These are phyloP conservation scores for Strombidium stylifer DNA, from an alignment of 73 alveolate species.

Conservation along the genomic window DNA sequence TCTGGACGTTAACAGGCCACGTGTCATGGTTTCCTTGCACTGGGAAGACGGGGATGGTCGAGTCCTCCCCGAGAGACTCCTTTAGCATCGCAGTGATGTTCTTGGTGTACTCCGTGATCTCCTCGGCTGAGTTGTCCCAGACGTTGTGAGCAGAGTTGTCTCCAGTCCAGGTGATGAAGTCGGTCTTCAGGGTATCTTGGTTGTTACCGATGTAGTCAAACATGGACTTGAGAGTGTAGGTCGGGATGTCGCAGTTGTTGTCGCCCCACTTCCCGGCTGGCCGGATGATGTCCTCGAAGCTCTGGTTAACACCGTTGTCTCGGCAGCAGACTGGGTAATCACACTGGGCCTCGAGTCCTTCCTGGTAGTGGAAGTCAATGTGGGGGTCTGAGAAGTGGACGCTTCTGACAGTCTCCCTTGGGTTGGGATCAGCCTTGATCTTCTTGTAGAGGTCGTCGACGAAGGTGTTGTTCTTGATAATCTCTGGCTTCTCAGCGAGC, in stretches of 20 bases:
- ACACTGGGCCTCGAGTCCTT: slow-evolving; percentile 73
- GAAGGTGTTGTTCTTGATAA: slow-evolving; percentile 14
- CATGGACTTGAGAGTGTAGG: slow-evolving; percentile 12
- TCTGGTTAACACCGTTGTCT: slow-evolving; percentile 65
- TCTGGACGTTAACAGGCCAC: slow-evolving; percentile 47
- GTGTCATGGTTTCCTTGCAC: slow-evolving; percentile 52
- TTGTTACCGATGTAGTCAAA: slow-evolving; percentile 11
- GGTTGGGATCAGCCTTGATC: background rate
- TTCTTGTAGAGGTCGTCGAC: background rate
- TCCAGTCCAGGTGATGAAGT: slow-evolving; percentile 85
- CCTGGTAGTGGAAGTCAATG: slow-evolving; percentile 76
- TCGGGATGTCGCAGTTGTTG: slow-evolving; percentile 74
- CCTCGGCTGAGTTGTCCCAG: slow-evolving; percentile 9
- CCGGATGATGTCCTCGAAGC: slow-evolving; percentile 47
- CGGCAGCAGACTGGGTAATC: slow-evolving; percentile 82
- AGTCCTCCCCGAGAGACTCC: background rate
- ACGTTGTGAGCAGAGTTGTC: slow-evolving; percentile 78
- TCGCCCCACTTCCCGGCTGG: slow-evolving; percentile 77
- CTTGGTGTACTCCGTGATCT: background rate
- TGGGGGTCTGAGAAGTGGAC: slow-evolving; percentile 89
- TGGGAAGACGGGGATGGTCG: slow-evolving; percentile 25
- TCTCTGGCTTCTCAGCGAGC: slow-evolving; percentile 33
- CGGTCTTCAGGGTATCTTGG: slow-evolving; percentile 54
- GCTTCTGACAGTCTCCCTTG: slow-evolving; percentile 32
- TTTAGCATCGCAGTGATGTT: slow-evolving; percentile 3